Evolutionary conservation across 2,329 filamentous ascomycete genomes (phyloP).

Genomic region (Ceratocystiopsis minuta): DNA sequence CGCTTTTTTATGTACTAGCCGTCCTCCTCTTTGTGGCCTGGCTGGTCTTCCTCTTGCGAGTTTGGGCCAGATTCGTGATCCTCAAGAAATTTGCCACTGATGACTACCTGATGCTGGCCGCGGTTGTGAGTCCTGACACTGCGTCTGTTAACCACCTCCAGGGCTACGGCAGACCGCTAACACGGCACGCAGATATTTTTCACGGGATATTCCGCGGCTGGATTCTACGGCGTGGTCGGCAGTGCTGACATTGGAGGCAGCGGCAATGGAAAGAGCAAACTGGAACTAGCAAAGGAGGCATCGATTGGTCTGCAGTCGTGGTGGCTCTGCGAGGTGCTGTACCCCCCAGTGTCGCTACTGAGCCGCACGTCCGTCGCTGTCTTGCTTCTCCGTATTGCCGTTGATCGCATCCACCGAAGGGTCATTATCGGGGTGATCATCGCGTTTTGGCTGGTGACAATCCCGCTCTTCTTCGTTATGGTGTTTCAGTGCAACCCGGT

Average conservation of each 20-base stretch:
- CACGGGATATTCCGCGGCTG: conserved; percentile 10
- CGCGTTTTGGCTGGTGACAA: conserved; percentile 10
- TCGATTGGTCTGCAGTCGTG: conserved; percentile 17
- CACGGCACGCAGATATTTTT: not conserved
- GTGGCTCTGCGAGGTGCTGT: conserved; percentile 23
- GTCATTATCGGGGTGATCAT: conserved; percentile 21
- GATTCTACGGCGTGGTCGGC: conserved; percentile 10
- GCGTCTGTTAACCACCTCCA: not conserved
- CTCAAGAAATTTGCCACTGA: conserved; percentile 25
- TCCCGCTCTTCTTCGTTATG: conserved; percentile 5
- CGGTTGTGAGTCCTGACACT: conserved; percentile 19
- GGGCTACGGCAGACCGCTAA: not conserved
- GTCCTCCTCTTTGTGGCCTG: conserved; percentile 10
- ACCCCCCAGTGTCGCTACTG: conserved; percentile 21
- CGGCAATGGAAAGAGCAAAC: too few species aligned
- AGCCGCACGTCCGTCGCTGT: conserved; percentile 23
- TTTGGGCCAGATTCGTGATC: conserved; percentile 25
- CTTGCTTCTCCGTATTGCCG: conserved; percentile 23
- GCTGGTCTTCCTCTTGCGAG: conserved; percentile 21
- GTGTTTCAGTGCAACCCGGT: conserved; percentile 31
- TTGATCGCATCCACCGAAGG: conserved; percentile 15
- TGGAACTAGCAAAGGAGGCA: conserved; percentile 15
- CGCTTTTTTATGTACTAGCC: conserved; percentile 6
- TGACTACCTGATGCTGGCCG: conserved; percentile 28
- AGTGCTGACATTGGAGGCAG: too few species aligned